phyloP scores from a whole-genome alignment of 441 rosid species.

The Jatropha podagrica region DNA sequence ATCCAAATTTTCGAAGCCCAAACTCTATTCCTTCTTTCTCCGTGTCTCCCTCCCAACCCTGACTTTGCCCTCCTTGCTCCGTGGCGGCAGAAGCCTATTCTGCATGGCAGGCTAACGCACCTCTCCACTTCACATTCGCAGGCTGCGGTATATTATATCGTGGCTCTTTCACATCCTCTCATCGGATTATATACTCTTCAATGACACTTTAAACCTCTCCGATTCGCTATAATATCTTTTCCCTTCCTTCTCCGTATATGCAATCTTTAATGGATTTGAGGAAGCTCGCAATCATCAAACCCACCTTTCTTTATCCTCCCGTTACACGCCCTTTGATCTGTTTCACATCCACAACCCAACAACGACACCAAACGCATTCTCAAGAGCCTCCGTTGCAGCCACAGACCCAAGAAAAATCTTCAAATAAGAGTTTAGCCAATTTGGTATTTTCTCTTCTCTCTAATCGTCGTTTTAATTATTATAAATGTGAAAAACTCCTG shows the following conservation, averaged over 20 bases:
- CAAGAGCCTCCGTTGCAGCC: conserved; percentile 22
- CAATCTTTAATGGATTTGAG: conserved; percentile 53
- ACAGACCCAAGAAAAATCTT: conserved; percentile 25
- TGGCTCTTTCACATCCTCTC: background rate
- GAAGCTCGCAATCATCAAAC: conserved; percentile 35
- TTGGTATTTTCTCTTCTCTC: conserved; percentile 55
- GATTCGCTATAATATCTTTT: background rate
- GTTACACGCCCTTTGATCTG: conserved; percentile 42
- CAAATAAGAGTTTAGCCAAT: conserved; percentile 37
- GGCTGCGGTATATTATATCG: background rate
- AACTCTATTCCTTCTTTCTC: background rate
- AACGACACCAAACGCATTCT: conserved; percentile 21
- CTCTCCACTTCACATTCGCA: background rate
- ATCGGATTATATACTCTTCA: background rate
- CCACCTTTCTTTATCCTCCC: conserved; percentile 27
- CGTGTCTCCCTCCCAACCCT: background rate
- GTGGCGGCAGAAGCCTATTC: background rate
- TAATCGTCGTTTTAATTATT: conserved; percentile 43
- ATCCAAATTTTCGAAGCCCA: background rate
- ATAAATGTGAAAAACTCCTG: conserved; percentile 46
- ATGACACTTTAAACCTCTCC: background rate
- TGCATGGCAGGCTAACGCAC: background rate
- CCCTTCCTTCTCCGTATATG: background rate
- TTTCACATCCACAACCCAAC: conserved; percentile 28
- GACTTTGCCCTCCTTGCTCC: background rate